phyloP scores from a whole-genome alignment of 805 yeast genomes.

The Lipomyces starkeyi region DNA sequence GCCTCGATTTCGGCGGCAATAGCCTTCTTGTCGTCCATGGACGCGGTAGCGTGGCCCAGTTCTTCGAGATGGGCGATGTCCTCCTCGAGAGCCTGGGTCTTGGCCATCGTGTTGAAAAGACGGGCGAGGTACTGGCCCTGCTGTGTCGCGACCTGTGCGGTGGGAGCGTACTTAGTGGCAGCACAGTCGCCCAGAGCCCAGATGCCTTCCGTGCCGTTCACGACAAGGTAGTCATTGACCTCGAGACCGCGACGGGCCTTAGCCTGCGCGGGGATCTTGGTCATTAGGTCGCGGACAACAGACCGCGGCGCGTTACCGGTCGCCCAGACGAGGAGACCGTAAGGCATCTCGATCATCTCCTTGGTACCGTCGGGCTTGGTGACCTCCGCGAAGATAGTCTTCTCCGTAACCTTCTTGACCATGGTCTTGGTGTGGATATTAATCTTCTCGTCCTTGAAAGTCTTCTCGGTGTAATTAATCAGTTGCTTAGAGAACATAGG shows the following conservation, averaged over 20 bases:
- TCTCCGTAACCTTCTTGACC: slow-evolving; percentile 83
- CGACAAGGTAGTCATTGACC: slow-evolving; percentile 79
- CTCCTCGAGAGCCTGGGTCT: slow-evolving; percentile 45
- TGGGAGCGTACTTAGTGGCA: slow-evolving; percentile 85
- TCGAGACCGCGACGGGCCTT: slow-evolving; percentile 89
- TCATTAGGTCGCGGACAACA: slow-evolving; percentile 68
- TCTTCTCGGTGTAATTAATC: slow-evolving; percentile 74
- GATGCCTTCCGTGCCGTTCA: slow-evolving; percentile 81
- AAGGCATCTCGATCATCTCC: slow-evolving; percentile 70
- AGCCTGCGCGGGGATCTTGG: slow-evolving; percentile 69
- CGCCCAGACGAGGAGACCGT: slow-evolving; percentile 96
- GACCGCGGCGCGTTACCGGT: slow-evolving; percentile 94
- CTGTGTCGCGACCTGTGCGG: slow-evolving; percentile 97
- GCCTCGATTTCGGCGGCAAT: slow-evolving; percentile 55
- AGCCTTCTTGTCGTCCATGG: slow-evolving; percentile 46
- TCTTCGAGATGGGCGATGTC: slow-evolving; percentile 51
- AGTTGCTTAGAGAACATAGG: slow-evolving; percentile 53
- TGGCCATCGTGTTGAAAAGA: slow-evolving; percentile 56
- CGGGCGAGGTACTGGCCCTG: slow-evolving; percentile 83
- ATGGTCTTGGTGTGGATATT: slow-evolving; percentile 81
- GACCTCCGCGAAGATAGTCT: slow-evolving; percentile 69
- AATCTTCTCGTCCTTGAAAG: slow-evolving; percentile 71
- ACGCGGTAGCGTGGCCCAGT: slow-evolving; percentile 42
- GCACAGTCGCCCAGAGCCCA: slow-evolving; percentile 96
- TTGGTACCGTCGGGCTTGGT: slow-evolving; percentile 71